These are phyloP conservation scores for Aspergillus fischeri DNA, from an alignment of 2,329 filamentous ascomycete species.

Conservation along the genomic window DNA sequence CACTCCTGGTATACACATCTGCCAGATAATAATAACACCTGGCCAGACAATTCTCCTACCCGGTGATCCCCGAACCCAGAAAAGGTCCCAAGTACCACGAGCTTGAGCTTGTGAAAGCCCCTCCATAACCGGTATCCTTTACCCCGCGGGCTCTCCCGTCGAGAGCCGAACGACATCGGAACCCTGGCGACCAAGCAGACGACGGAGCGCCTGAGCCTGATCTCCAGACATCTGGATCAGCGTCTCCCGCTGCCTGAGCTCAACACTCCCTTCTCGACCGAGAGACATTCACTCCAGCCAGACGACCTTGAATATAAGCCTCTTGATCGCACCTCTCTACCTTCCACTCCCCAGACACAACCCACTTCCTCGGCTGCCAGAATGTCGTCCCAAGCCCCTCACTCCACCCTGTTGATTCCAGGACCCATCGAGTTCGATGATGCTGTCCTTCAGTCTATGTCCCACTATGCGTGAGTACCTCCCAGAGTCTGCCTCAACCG, in stretches of 20 bases:
- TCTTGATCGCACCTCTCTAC: conserved; percentile 28
- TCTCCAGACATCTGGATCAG: conserved; percentile 58
- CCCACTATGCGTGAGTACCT: conserved; percentile 64
- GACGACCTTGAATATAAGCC: conserved; percentile 54
- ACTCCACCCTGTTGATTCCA: conserved; percentile 82
- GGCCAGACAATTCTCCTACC: conserved; percentile 3
- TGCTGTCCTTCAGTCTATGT: conserved; percentile 91
- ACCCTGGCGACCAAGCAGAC: conserved; percentile 47
- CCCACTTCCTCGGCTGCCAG: conserved; percentile 29
- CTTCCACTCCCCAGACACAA: conserved; percentile 6
- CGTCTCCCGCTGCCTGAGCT: conserved; percentile 52
- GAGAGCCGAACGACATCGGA: conserved; percentile 34
- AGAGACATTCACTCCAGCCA: conserved; percentile 48
- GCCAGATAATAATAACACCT: not conserved
- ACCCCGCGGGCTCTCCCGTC: conserved; percentile 30
- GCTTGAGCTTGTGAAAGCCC: conserved; percentile 1
- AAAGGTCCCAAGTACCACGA: too few species aligned
- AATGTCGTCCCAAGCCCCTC: conserved; percentile 57
- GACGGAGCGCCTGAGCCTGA: conserved; percentile 53
- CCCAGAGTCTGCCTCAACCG: not conserved
- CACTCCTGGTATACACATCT: not conserved
- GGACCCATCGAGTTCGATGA: conserved; percentile 98
- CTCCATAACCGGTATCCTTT: conserved; percentile 16
- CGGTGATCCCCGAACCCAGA: conserved; percentile 23
- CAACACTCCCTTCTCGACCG: conserved; percentile 61